Percentiles rank a stretch among this genome's conserved stretches.
These are phyloP conservation scores for Aechmea fasciata DNA, from an alignment of 176 grass and related monocot species.

Conservation along the genomic window DNA sequence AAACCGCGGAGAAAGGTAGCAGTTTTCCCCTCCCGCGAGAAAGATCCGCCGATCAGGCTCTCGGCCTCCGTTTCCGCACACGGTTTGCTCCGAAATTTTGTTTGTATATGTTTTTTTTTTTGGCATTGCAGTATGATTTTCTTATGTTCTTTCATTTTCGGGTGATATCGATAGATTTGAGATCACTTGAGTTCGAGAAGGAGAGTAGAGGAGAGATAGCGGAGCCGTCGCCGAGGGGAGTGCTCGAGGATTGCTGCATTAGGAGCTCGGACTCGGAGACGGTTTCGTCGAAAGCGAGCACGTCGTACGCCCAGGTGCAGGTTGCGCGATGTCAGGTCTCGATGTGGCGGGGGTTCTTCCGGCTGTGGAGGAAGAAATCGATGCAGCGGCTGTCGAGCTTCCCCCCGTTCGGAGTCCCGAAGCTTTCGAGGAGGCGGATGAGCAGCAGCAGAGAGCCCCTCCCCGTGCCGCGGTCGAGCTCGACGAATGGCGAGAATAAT, in stretches of 20 bases:
- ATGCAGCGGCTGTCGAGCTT: constrained; percentile 11
- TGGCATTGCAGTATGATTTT: background rate
- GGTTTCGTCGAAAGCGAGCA: constrained; percentile 3
- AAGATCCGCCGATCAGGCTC: background rate
- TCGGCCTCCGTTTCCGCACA: background rate
- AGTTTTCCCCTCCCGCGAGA: background rate
- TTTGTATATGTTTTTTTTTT: background rate
- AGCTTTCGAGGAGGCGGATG: background rate
- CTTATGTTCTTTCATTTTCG: background rate
- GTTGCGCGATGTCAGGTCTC: background rate
- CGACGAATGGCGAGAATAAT: background rate
- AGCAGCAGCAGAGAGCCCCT: background rate
- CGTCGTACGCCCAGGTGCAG: background rate
- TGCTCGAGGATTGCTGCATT: background rate
- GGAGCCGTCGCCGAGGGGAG: background rate
- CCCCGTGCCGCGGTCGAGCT: background rate
- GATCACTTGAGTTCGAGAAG: background rate
- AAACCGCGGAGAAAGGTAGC: background rate
- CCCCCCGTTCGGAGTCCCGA: constrained; percentile 4
- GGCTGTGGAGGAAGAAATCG: constrained; percentile 1
- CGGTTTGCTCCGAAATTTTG: background rate
- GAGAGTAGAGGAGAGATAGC: background rate
- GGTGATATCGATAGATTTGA: background rate
- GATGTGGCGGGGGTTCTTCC: constrained; percentile 2
- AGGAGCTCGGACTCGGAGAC: background rate